Evolutionary conservation across 805 yeast species (phyloP).

Genomic region (Ogataea nitratoaversa): DNA sequence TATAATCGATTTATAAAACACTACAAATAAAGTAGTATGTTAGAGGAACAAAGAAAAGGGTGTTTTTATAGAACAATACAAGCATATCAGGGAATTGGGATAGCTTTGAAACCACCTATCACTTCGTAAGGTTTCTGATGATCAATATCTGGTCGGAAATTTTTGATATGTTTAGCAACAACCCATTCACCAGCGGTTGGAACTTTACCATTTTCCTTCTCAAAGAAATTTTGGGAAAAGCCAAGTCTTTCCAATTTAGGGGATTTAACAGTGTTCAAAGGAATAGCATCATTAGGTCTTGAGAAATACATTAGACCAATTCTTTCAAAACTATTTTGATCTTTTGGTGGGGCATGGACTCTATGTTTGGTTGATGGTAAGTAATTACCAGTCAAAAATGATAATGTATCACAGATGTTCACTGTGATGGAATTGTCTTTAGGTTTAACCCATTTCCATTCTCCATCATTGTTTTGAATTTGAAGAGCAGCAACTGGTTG

Average conservation of each 20-base stretch:
- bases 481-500: slow-evolving; percentile 36
- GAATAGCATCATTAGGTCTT: slow-evolving; percentile 31
- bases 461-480: slow-evolving; percentile 30
- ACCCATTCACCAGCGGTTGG: slow-evolving; percentile 16
- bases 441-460: slow-evolving; percentile 35
- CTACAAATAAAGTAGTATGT: too few species aligned
- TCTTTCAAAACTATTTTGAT: slow-evolving; percentile 27
- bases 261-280: slow-evolving; percentile 30
- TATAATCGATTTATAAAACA: too few species aligned
- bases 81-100: slow-evolving; percentile 1
- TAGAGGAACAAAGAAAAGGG: too few species aligned
- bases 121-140: slow-evolving; percentile 6
- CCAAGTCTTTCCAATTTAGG: slow-evolving; percentile 33
- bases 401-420: slow-evolving; percentile 34
- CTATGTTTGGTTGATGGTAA: slow-evolving; percentile 34
- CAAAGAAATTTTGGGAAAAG: slow-evolving; percentile 22
- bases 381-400: slow-evolving; percentile 34
- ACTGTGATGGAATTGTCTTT: slow-evolving; percentile 31
- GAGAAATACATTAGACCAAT: slow-evolving; percentile 35
- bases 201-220: slow-evolving; percentile 3
- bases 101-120: slow-evolving; percentile 9
- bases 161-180: slow-evolving; percentile 11
- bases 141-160: slow-evolving; percentile 4
- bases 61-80: neutral
- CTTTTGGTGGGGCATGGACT: slow-evolving; percentile 34